Conservation (phyloP, 2,329 filamentous ascomycete genomes). For the Pseudocercospora macadamiae region DNA sequence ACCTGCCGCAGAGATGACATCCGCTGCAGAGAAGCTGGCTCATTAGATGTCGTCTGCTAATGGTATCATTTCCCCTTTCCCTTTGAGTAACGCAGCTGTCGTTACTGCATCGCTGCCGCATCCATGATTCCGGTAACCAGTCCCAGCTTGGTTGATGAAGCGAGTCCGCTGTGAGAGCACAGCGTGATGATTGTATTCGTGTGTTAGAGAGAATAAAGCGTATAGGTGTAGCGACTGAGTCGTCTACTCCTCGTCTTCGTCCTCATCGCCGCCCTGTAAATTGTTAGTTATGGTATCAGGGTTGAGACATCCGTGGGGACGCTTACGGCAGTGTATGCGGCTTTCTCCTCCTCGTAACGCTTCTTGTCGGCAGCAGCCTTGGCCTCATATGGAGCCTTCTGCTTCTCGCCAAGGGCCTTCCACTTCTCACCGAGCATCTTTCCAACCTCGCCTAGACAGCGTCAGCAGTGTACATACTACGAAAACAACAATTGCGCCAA, state of each 20-base stretch:
- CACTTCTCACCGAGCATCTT: constrained; percentile 98
- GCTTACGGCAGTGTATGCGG: constrained; percentile 79
- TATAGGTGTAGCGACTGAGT: neutral
- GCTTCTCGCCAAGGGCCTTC: constrained; percentile 94
- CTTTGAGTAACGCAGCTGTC: constrained; percentile 23
- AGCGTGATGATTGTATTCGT: constrained; percentile 2
- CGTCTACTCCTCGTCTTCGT: constrained; percentile 42
- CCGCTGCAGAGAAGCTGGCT: constrained; percentile 25
- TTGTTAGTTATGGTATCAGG: constrained; percentile 22
- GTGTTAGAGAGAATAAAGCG: neutral
- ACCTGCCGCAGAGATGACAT: constrained; percentile 16
- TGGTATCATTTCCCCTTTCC: constrained; percentile 27
- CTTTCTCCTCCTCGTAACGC: constrained; percentile 98
- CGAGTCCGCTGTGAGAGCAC: constrained; percentile 12
- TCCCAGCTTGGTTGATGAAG: constrained; percentile 12
- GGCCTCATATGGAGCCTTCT: constrained; percentile 90
- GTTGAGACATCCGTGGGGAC: neutral
- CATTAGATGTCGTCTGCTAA: constrained; percentile 18
- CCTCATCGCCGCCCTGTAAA: constrained; percentile 39
- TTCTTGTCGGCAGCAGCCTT: constrained; percentile 98
- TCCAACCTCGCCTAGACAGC: constrained; percentile 77
- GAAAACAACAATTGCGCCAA: constrained; percentile 15
- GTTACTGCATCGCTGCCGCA: constrained; percentile 19
- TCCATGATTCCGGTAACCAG: constrained; percentile 12
- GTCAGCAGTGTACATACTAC: constrained; percentile 5